Evolutionary conservation across 2,329 filamentous ascomycete genomes (phyloP).

Genomic region (Trichoderma breve): DNA sequence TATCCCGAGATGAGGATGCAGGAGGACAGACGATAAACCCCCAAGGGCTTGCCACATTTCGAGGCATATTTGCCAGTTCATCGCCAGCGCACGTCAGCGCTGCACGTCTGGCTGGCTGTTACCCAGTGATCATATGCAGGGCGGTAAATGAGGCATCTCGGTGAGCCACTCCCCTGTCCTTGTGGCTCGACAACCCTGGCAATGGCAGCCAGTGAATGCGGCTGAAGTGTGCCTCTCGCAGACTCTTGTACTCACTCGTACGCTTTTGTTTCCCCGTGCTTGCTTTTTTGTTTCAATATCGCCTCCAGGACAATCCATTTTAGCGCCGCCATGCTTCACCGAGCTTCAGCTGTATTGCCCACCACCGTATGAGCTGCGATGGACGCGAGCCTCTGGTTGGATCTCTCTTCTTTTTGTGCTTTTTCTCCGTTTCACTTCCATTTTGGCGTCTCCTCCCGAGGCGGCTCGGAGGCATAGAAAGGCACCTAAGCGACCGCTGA

Average conservation of each 20-base stretch:
- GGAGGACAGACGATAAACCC: neutral
- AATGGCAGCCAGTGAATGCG: neutral
- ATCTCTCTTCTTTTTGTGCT: neutral
- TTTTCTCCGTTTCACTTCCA: neutral
- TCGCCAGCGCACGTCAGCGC: constrained; percentile 16
- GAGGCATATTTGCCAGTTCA: constrained; percentile 19
- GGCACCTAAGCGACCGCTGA: constrained; percentile 13
- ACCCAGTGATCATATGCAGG: constrained; percentile 13
- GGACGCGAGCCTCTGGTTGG: neutral
- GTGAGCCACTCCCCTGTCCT: constrained; percentile 9
- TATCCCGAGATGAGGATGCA: constrained; percentile 16
- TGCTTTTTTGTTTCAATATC: neutral
- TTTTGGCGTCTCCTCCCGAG: neutral
- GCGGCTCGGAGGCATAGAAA: constrained; percentile 8
- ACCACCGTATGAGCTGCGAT: neutral
- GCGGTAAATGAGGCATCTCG: constrained; percentile 19
- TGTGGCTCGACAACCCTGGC: constrained; percentile 5
- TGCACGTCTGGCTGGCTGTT: constrained; percentile 11
- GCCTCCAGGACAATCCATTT: neutral
- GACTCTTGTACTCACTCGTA: neutral
- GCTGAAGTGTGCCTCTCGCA: constrained; percentile 1
- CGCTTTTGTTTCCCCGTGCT: neutral
- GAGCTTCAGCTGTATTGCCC: neutral
- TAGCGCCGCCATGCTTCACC: constrained; percentile 3
- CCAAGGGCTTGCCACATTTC: constrained; percentile 14